Evolutionary conservation across 176 grass and related monocot species (phyloP).

Genomic region (Avena atlantica): DNA sequence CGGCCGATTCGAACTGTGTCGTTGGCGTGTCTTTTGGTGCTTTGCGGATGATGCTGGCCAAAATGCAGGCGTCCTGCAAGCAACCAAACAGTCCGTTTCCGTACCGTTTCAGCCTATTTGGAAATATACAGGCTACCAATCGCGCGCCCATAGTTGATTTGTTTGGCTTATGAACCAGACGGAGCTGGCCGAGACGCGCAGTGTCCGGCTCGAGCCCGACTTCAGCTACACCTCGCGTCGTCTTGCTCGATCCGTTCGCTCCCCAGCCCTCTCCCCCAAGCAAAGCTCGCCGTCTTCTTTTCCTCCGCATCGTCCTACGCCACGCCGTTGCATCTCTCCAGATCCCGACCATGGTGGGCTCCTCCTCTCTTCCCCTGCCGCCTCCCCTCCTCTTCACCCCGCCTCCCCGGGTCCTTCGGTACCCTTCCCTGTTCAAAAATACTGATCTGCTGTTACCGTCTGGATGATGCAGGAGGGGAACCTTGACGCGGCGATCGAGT

Average conservation of each 20-base stretch:
- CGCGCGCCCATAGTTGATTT: too few species aligned
- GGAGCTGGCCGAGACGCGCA: too few species aligned
- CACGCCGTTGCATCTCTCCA: neutral
- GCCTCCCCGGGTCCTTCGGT: neutral
- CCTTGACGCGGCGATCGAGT: constrained; percentile 51
- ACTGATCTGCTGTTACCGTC: neutral
- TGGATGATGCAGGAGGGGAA: constrained; percentile 59
- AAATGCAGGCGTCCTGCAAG: too few species aligned
- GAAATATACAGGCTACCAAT: too few species aligned
- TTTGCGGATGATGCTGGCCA: too few species aligned
- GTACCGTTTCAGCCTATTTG: too few species aligned
- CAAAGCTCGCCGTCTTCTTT: neutral
- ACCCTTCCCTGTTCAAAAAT: too few species aligned
- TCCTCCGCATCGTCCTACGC: neutral
- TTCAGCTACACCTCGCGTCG: neutral
- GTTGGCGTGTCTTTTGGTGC: too few species aligned
- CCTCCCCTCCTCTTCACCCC: neutral
- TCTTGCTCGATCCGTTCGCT: neutral
- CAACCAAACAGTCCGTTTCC: too few species aligned
- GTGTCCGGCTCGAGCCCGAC: neutral
- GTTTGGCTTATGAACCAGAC: too few species aligned
- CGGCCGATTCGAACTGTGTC: too few species aligned
- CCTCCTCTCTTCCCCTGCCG: neutral
- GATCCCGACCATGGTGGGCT: constrained; percentile 37
- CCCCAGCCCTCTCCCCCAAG: neutral